Conservation (phyloP, 768 basidiomycete species). For the Lyophyllum atratum region DNA sequence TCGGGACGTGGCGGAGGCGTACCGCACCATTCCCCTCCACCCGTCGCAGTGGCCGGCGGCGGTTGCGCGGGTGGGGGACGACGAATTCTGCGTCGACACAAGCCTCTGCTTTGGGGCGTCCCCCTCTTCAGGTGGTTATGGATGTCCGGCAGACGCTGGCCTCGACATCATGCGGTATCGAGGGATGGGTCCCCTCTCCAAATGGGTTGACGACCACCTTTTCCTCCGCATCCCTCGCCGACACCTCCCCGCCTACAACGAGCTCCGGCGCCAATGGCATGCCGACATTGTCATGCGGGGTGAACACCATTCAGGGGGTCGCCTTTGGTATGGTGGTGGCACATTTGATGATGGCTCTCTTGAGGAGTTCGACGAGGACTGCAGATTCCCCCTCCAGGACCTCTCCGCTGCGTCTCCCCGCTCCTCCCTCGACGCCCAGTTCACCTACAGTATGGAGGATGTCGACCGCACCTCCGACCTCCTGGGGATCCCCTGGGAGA, state of each 20-base stretch:
- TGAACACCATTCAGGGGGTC: neutral
- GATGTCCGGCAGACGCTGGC: slow-evolving; percentile 13
- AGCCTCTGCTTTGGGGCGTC: neutral
- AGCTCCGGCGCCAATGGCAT: neutral
- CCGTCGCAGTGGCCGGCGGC: neutral
- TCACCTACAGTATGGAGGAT: slow-evolving; percentile 24
- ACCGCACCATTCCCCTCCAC: slow-evolving; percentile 8
- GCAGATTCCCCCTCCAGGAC: slow-evolving; percentile 13
- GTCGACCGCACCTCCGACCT: slow-evolving; percentile 25
- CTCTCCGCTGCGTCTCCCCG: slow-evolving; percentile 19
- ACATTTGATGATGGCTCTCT: slow-evolving; percentile 10
- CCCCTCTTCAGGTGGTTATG: slow-evolving; percentile 14
- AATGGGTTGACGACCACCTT: slow-evolving; percentile 25
- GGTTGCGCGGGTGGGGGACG: neutral
- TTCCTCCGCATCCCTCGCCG: slow-evolving; percentile 21
- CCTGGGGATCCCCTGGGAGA: slow-evolving; percentile 12
- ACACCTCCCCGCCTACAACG: slow-evolving; percentile 19
- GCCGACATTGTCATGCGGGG: slow-evolving; percentile 1
- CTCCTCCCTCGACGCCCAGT: slow-evolving; percentile 8
- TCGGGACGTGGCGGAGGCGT: slow-evolving; percentile 12
- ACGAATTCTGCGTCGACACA: neutral
- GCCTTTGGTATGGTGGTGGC: slow-evolving; percentile 22
- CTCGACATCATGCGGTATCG: slow-evolving; percentile 10
- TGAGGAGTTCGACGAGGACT: slow-evolving; percentile 33
- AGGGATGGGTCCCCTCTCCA: slow-evolving; percentile 19